These are phyloP conservation scores for Fragosphaeria purpurea DNA, from an alignment of 2,329 filamentous ascomycete genomes.

Conservation along the genomic window DNA sequence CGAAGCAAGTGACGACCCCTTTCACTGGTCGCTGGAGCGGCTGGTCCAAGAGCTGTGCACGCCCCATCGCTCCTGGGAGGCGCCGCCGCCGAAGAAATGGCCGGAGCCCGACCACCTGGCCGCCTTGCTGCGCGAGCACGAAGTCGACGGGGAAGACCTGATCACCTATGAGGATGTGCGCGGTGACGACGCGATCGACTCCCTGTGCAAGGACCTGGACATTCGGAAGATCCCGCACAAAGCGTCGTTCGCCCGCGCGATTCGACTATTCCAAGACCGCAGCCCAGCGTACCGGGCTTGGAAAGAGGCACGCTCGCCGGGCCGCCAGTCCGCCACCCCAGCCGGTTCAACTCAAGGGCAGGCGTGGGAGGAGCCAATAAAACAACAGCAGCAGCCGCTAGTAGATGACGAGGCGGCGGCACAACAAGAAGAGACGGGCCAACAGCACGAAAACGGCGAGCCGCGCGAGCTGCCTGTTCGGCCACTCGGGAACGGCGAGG, in stretches of 20 bases:
- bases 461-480: too few relatives aligned
- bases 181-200: conserved; percentile 27
- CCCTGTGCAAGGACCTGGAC: conserved; percentile 43
- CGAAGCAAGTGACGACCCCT: conserved; percentile 47
- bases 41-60: conserved; percentile 58
- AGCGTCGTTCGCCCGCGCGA: conserved; percentile 44
- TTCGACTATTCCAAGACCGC: conserved; percentile 41
- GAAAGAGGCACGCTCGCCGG: conserved; percentile 16
- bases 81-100: conserved; percentile 27
- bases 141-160: conserved; percentile 55
- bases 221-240: conserved; percentile 50
- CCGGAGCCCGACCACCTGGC: conserved; percentile 46
- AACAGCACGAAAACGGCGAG: too few relatives aligned
- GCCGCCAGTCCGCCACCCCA: too few relatives aligned
- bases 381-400: too few relatives aligned
- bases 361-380: too few relatives aligned
- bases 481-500: too few relatives aligned
- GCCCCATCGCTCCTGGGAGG: conserved; percentile 36
- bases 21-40: conserved; percentile 58
- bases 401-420: too few relatives aligned
- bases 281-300: conserved; percentile 39
- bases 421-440: too few relatives aligned
- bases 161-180: conserved; percentile 45
- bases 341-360: not conserved
- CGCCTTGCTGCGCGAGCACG: conserved; percentile 45